Base-by-base conservation (phyloP, 2,329 filamentous ascomycete species). In the Nothophaeocryptopus gaeumannii region DNA sequence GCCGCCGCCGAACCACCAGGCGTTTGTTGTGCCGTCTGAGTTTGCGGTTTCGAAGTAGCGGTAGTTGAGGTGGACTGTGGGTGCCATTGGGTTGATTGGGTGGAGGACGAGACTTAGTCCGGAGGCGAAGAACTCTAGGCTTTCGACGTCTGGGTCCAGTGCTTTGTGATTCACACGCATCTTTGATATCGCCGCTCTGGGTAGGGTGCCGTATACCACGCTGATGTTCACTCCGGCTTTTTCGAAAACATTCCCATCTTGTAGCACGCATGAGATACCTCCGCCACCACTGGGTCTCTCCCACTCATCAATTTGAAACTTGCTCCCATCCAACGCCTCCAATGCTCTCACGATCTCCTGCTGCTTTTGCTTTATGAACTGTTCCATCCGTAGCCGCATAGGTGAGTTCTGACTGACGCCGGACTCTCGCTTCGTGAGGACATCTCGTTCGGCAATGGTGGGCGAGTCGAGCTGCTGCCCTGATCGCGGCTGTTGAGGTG, bases 1-100 rank as follows among this genome's bases (percentile, higher is more conserved):
- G 49, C 93, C 93, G 43, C 93, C 93, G 57, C 93, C 93, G 64
- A 96, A 99, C 93, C 93, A 99, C 92, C 93, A 99, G 7, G 90
- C 86, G 58, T 92, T 89, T 45, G 78, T 85, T 58, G 78, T 86
- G 37, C 88, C 89, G 62, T 92, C 86, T 8, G 86, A 81, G 63
- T 92, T 87, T 53, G 88, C 87, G 1, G 93, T 99, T 76, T 99
- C 93, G 67, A 99, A 99, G 74, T 99, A 99, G 50, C 93, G 84
- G 77, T 97, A 97, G 77, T 99, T 99, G 61, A 99, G 79, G 70
- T 99, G 93, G 13, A 99, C 93, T 0, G 93, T 99, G 0, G 93
- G 93, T 7, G 92, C 92, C 86, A 96, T 95, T 40, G 93, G 93
- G 72, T 99, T 99, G 63, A 83, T 80, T 2, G 93, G 93, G 70